Base-by-base conservation (phyloP, 768 basidiomycete genomes). In the Hirschioporus abietinus region DNA sequence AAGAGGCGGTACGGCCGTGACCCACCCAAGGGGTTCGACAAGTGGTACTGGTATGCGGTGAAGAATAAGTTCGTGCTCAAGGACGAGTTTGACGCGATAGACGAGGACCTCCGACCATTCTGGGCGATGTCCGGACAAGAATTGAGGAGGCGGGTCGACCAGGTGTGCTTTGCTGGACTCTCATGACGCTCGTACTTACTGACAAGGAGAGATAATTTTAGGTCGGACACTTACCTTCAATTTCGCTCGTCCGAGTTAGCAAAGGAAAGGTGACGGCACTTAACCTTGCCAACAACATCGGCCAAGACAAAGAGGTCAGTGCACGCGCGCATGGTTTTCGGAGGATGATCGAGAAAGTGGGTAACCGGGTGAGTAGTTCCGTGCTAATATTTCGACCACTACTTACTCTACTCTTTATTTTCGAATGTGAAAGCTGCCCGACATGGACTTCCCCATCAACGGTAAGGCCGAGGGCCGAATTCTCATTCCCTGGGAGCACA, bases 391-490 rank as follows among this genome's bases (percentile, higher is more conserved):
- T 36, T 36, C 64, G 82, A 76, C 24, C 34, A 35, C 27, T 7
- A 36, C 24, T 24, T 42, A 59, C 24, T 6, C 15, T 36, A 7
- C 15, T 36, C 7, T 7, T 36, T 15, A 36, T 7, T 36, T 15
- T 36, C 7, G n/a, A 17, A n/a, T 63, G 25, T 66, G 27, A 64
- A 68, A 78, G 68, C 72, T 84, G n/a, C 83, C 83, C 18, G 78
- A 84, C 70, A 82, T 84, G 82, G 82, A 84, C 70, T 81, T 84
- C 71, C 81, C 83, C 1, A 82, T 84, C 72, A 84, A 83, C 70
- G 80, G 81, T 69, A 81, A 81, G 71, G 79, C 82, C 2, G 83
- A 84, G 71, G 82, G 83, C 17, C 74, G 83, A 26, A 77, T 84
- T 60, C 73, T 84, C 65, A 79, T 82, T 17, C 80, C 81, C 7